These are phyloP conservation scores for Fonsecaea monophora DNA, from an alignment of 2,329 filamentous ascomycete genomes.

Conservation along the genomic window DNA sequence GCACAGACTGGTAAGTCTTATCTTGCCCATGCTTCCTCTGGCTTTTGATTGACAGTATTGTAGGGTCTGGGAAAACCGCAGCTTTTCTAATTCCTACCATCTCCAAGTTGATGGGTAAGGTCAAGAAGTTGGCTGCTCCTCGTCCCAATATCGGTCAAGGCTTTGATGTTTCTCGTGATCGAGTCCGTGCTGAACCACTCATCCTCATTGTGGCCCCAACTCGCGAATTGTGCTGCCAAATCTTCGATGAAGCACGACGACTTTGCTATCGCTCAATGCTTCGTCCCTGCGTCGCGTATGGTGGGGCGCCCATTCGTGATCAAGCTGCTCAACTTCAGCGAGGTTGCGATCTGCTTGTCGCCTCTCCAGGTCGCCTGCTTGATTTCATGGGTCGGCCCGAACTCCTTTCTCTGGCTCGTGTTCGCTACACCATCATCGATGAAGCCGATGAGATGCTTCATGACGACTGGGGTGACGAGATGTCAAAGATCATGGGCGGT, in stretches of 20 bases:
- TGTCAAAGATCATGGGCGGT: conserved; percentile 77
- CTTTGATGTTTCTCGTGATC: conserved; percentile 59
- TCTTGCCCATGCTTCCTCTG: neutral
- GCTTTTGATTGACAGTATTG: conserved; percentile 3
- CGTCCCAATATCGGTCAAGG: conserved; percentile 69
- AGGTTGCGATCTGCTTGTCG: conserved; percentile 89
- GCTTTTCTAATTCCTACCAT: conserved; percentile 89
- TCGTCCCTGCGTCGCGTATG: conserved; percentile 87
- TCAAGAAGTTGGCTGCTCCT: conserved; percentile 80
- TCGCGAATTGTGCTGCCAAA: conserved; percentile 89
- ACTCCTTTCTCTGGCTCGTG: conserved; percentile 73
- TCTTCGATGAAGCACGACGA: conserved; percentile 91
- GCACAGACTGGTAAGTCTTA: conserved; percentile 81
- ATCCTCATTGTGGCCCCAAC: conserved; percentile 86
- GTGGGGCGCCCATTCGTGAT: conserved; percentile 73
- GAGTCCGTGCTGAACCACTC: conserved; percentile 80
- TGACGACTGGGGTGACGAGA: conserved; percentile 76
- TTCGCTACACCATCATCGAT: conserved; percentile 82
- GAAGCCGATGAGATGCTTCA: conserved; percentile 94
- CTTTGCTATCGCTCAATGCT: conserved; percentile 95
- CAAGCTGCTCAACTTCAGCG: conserved; percentile 76
- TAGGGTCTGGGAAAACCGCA: conserved; percentile 95
- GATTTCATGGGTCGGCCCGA: conserved; percentile 77
- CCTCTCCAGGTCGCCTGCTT: conserved; percentile 81
- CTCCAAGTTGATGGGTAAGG: conserved; percentile 94